These are phyloP conservation scores for Sporothrix curviconia DNA, from an alignment of 2,329 filamentous ascomycete species.

Conservation along the genomic window DNA sequence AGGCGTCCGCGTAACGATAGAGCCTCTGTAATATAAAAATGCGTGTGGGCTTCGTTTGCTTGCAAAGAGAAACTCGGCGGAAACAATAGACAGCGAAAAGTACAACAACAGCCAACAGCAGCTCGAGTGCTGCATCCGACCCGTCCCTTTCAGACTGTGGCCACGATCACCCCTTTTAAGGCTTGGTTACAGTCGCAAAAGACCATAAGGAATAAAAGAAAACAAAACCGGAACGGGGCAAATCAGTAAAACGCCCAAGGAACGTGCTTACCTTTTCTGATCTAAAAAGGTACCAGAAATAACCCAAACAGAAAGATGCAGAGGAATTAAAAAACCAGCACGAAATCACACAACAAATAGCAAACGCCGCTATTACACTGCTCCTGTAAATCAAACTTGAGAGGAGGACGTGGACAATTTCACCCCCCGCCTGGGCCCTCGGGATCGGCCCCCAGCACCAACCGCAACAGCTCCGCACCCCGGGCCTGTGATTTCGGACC, in stretches of 20 bases:
- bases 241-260: background rate
- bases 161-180: background rate
- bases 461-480: constrained; percentile 76
- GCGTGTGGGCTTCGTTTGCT: background rate
- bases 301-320: no score
- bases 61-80: background rate
- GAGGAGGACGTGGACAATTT: no score
- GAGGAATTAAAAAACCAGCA: no score
- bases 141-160: background rate
- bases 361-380: no score
- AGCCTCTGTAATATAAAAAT: background rate
- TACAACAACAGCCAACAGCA: background rate
- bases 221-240: background rate
- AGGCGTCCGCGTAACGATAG: no score
- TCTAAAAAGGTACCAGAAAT: no score
- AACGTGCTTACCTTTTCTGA: background rate
- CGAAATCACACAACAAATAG: no score
- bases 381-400: constrained; percentile 9
- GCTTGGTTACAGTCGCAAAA: background rate
- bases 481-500: constrained; percentile 65
- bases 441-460: constrained; percentile 80
- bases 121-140: background rate
- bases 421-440: no score
- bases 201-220: background rate
- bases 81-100: background rate